Percentiles rank a stretch among this genome's conserved stretches.
These are phyloP conservation scores for Paecilomyces fulvus DNA, from an alignment of 2,329 filamentous ascomycete genomes.

Conservation along the genomic window DNA sequence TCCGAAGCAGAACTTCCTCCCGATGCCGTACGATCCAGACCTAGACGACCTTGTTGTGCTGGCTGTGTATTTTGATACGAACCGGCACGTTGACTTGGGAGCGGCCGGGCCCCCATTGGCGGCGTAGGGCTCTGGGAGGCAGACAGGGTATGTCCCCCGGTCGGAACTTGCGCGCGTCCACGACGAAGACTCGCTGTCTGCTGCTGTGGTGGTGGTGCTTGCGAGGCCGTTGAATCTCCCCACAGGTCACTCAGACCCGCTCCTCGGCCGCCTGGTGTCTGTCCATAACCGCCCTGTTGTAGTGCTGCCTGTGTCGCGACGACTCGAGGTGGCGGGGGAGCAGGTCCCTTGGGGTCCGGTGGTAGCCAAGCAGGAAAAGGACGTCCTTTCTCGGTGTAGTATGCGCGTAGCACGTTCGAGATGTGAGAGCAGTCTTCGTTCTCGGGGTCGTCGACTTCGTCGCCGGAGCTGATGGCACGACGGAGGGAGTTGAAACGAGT, in stretches of 20 bases:
- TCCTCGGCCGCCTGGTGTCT: conserved; percentile 29
- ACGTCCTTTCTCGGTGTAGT: conserved; percentile 83
- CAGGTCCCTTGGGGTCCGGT: conserved; percentile 71
- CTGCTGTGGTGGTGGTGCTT: conserved; percentile 20
- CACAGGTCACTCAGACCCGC: conserved; percentile 53
- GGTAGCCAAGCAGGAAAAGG: conserved; percentile 81
- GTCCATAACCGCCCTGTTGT: conserved; percentile 24
- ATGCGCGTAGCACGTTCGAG: conserved; percentile 81
- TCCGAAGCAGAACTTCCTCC: conserved; percentile 61
- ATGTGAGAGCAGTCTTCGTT: conserved; percentile 84
- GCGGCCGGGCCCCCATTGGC: conserved; percentile 43
- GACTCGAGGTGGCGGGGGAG: conserved; percentile 39
- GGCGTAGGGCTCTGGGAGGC: conserved; percentile 19
- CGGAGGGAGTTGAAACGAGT: conserved; percentile 51
- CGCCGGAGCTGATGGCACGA: conserved; percentile 34
- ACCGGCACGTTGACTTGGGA: conserved; percentile 64
- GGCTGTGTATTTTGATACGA: conserved; percentile 58
- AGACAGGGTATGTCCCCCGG: conserved; percentile 6
- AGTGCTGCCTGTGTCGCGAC: conserved; percentile 48
- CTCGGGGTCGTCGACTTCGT: conserved; percentile 37
- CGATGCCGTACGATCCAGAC: conserved; percentile 27
- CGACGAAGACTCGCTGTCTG: conserved; percentile 33
- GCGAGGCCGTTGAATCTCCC: conserved; percentile 35
- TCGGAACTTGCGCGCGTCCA: conserved; percentile 13
- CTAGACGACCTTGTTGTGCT: conserved; percentile 31